These are phyloP conservation scores for Colletotrichum lupini DNA, from an alignment of 2,329 filamentous ascomycete species.

Conservation along the genomic window DNA sequence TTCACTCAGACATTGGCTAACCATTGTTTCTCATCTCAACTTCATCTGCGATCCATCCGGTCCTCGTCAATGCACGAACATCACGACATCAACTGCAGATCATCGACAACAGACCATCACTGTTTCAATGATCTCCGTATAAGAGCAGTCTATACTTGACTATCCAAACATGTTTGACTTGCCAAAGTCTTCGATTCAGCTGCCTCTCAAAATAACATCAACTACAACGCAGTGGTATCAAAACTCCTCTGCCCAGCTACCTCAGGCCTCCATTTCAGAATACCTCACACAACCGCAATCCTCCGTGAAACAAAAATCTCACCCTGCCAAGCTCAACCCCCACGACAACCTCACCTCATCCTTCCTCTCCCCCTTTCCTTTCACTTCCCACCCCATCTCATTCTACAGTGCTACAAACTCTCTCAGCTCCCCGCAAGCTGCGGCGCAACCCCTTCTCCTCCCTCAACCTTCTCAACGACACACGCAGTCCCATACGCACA, in stretches of 20 bases:
- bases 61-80: neutral
- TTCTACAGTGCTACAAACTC: neutral
- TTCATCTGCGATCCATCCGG: no score
- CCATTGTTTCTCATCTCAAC: neutral
- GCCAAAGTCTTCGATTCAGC: neutral
- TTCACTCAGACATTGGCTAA: neutral
- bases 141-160: neutral
- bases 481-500: slow-evolving; percentile 71
- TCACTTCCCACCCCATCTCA: neutral
- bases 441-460: slow-evolving; percentile 32
- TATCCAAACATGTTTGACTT: neutral
- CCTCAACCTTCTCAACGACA: slow-evolving; percentile 66
- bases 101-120: neutral
- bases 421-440: slow-evolving; percentile 10
- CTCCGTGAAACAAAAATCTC: neutral
- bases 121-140: neutral
- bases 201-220: neutral
- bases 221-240: slow-evolving; percentile 2
- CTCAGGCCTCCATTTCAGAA: neutral
- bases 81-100: neutral
- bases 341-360: neutral
- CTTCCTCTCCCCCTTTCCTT: neutral
- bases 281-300: neutral
- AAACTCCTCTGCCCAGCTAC: neutral
- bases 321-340: neutral